phyloP scores from a whole-genome alignment of 805 yeast species.

The Wickerhamomyces kurtzmanii region DNA sequence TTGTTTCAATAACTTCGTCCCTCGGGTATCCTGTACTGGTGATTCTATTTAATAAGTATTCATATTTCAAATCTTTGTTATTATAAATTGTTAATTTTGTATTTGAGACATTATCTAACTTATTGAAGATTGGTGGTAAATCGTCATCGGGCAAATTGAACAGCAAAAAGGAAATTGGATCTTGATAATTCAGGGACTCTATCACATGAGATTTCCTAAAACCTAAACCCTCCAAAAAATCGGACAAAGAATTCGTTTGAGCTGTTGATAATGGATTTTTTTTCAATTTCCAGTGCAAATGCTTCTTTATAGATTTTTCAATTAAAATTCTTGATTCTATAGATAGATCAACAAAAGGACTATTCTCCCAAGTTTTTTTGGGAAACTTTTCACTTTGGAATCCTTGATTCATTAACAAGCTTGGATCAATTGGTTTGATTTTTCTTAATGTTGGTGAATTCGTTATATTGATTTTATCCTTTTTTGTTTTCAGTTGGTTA shows the following conservation, averaged over 20 bases:
- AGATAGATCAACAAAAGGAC: constrained; percentile 60
- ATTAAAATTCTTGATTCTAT: constrained; percentile 52
- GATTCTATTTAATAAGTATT: no score
- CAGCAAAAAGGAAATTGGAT: constrained; percentile 41
- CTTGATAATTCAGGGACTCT: constrained; percentile 58
- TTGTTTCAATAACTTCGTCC: no score
- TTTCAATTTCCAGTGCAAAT: constrained; percentile 39
- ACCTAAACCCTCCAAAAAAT: constrained; percentile 38
- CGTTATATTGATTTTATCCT: constrained; percentile 35
- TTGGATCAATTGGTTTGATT: no score
- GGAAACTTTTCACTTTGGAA: constrained; percentile 22
- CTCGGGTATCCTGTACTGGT: no score
- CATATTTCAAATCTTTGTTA: no score
- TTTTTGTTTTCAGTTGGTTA: constrained; percentile 39
- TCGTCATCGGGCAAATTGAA: constrained; percentile 94
- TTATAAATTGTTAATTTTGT: no score
- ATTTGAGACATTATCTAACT: no score
- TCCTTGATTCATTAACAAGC: no score
- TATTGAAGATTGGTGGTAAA: constrained; percentile 59
- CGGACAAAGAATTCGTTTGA: constrained; percentile 13
- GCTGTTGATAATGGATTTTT: constrained; percentile 3
- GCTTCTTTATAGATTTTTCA: constrained; percentile 49
- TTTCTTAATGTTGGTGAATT: constrained; percentile 1
- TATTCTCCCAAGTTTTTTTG: constrained; percentile 57
- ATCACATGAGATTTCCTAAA: constrained; percentile 59